Conservation (phyloP, 2,329 filamentous ascomycete species). For the Fusarium chaquense region DNA sequence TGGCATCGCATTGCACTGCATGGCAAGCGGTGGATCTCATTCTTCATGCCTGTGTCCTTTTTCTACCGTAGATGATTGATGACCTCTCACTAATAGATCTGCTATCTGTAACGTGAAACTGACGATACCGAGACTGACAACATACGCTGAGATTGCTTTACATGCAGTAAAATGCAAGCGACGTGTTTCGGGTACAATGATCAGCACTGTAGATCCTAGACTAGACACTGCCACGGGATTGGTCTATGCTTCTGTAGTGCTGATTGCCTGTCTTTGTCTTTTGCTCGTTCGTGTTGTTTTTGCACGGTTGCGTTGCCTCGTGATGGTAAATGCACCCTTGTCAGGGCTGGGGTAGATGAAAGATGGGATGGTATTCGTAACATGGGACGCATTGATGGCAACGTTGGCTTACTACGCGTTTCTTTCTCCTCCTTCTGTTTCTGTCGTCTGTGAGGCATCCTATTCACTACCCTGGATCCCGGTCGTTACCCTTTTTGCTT, state of each 20-base stretch:
- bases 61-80: background rate
- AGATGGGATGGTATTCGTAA: constrained; percentile 11
- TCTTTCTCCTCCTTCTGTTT: constrained; percentile 23
- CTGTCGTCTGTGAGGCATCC: constrained; percentile 31
- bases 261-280: constrained; percentile 8
- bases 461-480: constrained; percentile 12
- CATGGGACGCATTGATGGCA: constrained; percentile 20
- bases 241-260: constrained; percentile 13
- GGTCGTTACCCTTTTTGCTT: constrained; percentile 12
- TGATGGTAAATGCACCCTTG: constrained; percentile 19
- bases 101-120: constrained; percentile 1
- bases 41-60: background rate
- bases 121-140: background rate
- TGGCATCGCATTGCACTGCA: constrained; percentile 1
- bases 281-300: constrained; percentile 5
- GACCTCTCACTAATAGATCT: background rate
- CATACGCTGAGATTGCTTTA: constrained; percentile 15
- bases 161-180: constrained; percentile 10
- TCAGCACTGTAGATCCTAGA: constrained; percentile 28
- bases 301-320: constrained; percentile 8
- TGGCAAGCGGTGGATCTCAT: constrained; percentile 13
- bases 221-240: background rate
- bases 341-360: constrained; percentile 10
- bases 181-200: constrained; percentile 30
- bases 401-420: background rate